A percentile compares a stretch with the other conserved stretches of the same genome.
Evolutionary conservation across 441 rosid species (phyloP).

Genomic region (Euphorbia neoarborescens): DNA sequence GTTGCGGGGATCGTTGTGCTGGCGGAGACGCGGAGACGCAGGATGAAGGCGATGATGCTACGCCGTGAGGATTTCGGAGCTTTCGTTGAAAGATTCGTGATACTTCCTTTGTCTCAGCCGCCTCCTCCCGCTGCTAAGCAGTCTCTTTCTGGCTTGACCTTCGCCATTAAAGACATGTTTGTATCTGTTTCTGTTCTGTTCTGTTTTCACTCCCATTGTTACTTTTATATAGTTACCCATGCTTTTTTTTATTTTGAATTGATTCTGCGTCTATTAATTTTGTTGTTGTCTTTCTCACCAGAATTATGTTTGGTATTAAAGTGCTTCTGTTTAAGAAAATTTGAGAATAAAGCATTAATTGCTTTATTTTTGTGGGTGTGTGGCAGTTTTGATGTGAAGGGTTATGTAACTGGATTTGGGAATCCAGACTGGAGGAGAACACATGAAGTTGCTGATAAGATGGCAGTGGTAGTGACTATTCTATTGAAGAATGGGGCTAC

Average conservation of each 20-base stretch:
- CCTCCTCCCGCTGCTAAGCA: slow-evolving; percentile 81
- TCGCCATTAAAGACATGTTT: slow-evolving; percentile 71
- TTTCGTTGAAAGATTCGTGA: slow-evolving; percentile 58
- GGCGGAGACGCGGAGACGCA: slow-evolving; percentile 51
- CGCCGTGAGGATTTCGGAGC: slow-evolving; percentile 56
- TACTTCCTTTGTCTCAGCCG: slow-evolving; percentile 67
- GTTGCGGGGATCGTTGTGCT: slow-evolving; percentile 62
- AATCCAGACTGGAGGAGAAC: slow-evolving; percentile 71
- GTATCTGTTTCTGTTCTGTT: slow-evolving; percentile 18
- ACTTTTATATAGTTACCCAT: background rate
- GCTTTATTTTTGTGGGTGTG: slow-evolving; percentile 11
- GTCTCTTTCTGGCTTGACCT: slow-evolving; percentile 63
- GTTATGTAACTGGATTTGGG: slow-evolving; percentile 71
- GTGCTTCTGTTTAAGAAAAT: background rate
- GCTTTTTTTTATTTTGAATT: too few relatives aligned
- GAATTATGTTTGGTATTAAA: too few relatives aligned
- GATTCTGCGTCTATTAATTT: background rate
- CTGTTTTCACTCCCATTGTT: background rate
- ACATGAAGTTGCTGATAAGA: slow-evolving; percentile 65
- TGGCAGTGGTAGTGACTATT: slow-evolving; percentile 58
- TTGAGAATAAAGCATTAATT: background rate
- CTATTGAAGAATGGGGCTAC: slow-evolving; percentile 80
- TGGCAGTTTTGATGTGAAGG: slow-evolving; percentile 75
- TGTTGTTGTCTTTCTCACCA: background rate
- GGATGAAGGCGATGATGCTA: slow-evolving; percentile 28